Conservation (phyloP, 208 protist genomes). For the Angomonas deanei region DNA sequence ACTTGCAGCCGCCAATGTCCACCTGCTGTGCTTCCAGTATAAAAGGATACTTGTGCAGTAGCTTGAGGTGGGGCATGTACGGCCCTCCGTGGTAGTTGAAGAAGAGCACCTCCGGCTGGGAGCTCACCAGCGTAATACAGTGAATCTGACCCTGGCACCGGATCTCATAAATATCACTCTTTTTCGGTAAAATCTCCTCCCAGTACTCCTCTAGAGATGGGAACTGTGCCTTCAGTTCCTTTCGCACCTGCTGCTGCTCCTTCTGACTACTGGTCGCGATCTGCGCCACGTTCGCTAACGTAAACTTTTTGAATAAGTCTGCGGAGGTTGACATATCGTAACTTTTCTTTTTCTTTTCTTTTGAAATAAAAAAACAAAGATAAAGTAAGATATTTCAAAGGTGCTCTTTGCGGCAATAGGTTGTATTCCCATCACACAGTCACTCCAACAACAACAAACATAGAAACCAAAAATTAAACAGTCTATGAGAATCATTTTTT, state of each 20-base stretch:
- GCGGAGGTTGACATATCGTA: conserved; percentile 16
- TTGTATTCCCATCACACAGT: too few relatives aligned
- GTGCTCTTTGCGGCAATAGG: too few relatives aligned
- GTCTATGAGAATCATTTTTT: too few relatives aligned
- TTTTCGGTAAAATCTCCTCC: conserved; percentile 94
- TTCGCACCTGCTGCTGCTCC: conserved; percentile 87
- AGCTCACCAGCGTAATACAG: conserved; percentile 88
- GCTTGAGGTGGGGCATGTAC: conserved; percentile 92
- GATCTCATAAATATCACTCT: conserved; percentile 87
- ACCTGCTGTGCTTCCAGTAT: conserved; percentile 95
- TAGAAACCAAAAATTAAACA: too few relatives aligned
- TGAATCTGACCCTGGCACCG: conserved; percentile 91
- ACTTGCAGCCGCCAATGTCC: conserved; percentile 96
- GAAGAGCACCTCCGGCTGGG: conserved; percentile 93
- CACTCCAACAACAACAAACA: too few relatives aligned
- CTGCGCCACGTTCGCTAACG: conserved; percentile 82
- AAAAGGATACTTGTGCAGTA: conserved; percentile 97
- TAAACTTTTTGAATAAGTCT: conserved; percentile 90
- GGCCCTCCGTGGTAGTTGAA: conserved; percentile 95
- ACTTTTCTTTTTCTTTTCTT: conserved; percentile 12
- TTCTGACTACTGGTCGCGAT: conserved; percentile 81
- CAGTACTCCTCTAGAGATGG: conserved; percentile 71
- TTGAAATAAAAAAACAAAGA: neutral
- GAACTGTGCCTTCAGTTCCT: conserved; percentile 85
- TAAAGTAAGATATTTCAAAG: too few relatives aligned